A percentile compares a stretch with the other conserved stretches of the same genome.
These are phyloP conservation scores for Bothriochloa decipiens DNA, from an alignment of 176 grass and related monocot genomes.

Conservation along the genomic window DNA sequence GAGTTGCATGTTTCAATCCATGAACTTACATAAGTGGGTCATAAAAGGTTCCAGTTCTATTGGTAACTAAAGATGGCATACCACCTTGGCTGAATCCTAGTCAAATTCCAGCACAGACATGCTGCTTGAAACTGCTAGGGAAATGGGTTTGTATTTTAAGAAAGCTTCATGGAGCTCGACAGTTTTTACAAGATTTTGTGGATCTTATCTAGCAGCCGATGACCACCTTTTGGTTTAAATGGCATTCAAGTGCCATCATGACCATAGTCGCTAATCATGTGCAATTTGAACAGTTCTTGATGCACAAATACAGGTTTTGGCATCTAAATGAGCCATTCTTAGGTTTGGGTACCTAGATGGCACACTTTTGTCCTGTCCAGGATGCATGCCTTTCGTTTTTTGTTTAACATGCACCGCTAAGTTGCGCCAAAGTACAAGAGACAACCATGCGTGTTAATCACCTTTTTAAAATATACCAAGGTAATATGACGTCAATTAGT, in stretches of 20 bases:
- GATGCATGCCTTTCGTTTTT: background rate
- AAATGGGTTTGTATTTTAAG: constrained; percentile 5
- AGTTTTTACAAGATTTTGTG: background rate
- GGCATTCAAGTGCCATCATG: background rate
- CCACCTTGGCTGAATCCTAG: constrained; percentile 8
- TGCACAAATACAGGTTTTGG: background rate
- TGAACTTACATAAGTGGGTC: background rate
- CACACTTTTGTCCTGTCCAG: background rate
- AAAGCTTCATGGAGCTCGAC: background rate
- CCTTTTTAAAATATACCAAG: constrained; percentile 28
- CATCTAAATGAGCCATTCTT: background rate
- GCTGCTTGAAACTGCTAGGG: background rate
- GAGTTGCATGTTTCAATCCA: background rate
- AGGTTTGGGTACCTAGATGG: background rate
- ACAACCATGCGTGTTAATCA: background rate
- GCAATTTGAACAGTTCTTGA: background rate
- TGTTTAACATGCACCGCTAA: constrained; percentile 18
- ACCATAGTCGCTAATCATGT: background rate
- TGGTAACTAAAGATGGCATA: background rate
- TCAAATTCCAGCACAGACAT: background rate
- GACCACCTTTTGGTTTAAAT: background rate
- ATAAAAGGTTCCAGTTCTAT: background rate
- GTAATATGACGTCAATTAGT: constrained; percentile 23
- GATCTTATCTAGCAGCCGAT: background rate
- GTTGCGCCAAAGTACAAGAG: constrained; percentile 17